These are phyloP conservation scores for Saposhnikovia divaricata DNA, from an alignment of 129 eudicot species.

Conservation along the genomic window DNA sequence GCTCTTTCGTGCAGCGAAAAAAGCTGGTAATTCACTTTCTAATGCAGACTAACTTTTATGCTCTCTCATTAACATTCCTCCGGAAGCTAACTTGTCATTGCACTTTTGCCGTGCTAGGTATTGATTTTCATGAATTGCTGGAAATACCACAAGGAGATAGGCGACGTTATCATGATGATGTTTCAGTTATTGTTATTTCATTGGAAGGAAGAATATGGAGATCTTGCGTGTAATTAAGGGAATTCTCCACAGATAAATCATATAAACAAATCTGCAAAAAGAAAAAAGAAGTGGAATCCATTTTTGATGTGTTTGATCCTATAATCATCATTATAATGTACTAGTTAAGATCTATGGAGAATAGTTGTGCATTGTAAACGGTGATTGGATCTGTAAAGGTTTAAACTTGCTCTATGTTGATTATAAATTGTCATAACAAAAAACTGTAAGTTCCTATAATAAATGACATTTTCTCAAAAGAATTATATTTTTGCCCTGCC, in stretches of 20 bases:
- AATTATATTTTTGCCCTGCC: constrained; percentile 1
- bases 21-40: constrained; percentile 52
- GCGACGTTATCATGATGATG: constrained; percentile 94
- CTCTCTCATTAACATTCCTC: neutral
- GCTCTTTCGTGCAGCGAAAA: constrained; percentile 91
- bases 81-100: neutral
- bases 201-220: constrained; percentile 99
- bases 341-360: constrained; percentile 33
- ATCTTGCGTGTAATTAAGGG: constrained; percentile 62
- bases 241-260: constrained; percentile 13
- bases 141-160: constrained; percentile 99
- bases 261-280: constrained; percentile 15
- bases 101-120: constrained; percentile 33
- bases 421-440: constrained; percentile 41
- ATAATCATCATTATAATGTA: constrained; percentile 34
- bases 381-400: constrained; percentile 60
- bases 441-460: constrained; percentile 40
- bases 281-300: constrained; percentile 31
- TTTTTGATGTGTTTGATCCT: constrained; percentile 38
- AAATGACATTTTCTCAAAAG: constrained; percentile 29
- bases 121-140: constrained; percentile 88
- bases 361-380: constrained; percentile 39
- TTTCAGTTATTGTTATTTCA: constrained; percentile 86
- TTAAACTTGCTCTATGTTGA: constrained; percentile 35
- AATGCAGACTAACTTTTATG: neutral